Evolutionary conservation across 345 rosid species (phyloP).

Genomic region (Acer yangbiense): DNA sequence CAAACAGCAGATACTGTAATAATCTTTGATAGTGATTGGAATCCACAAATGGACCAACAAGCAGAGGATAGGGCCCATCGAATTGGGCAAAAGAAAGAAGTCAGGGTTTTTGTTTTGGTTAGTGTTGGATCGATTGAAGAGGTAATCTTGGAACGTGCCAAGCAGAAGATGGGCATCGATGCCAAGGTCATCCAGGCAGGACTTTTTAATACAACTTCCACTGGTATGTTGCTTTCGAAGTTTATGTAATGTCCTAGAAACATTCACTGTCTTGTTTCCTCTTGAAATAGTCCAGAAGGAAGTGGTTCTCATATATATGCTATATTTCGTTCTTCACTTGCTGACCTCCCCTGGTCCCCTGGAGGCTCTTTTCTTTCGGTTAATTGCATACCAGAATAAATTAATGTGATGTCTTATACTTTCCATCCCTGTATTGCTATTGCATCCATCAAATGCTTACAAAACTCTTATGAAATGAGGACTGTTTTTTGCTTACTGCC

Average conservation of each 20-base stretch:
- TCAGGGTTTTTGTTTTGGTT: conserved; percentile 94
- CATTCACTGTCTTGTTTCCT: background rate
- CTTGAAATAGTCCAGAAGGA: background rate
- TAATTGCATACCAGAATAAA: conserved; percentile 10
- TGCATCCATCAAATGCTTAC: background rate
- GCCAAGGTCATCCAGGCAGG: conserved; percentile 99
- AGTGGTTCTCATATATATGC: background rate
- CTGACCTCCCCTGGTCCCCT: background rate
- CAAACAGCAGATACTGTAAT: conserved; percentile 96
- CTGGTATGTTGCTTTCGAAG: conserved; percentile 55
- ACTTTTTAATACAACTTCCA: conserved; percentile 95
- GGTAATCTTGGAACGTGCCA: conserved; percentile 97
- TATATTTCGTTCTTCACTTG: background rate
- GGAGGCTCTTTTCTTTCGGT: background rate
- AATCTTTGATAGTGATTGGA: conserved; percentile 99
- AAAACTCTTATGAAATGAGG: conserved; percentile 4
- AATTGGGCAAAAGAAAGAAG: conserved; percentile 99
- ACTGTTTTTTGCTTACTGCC: background rate
- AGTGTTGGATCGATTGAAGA: conserved; percentile 98
- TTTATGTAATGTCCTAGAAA: conserved; percentile 16
- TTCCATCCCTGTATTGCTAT: background rate
- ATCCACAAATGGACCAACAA: conserved; percentile 99
- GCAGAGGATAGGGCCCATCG: conserved; percentile 99
- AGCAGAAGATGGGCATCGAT: conserved; percentile 99
- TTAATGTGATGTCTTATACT: conserved; percentile 19